Base-by-base conservation (phyloP, 192 early-diverging fungal genomes). In the Chytriomyces hyalinus region DNA sequence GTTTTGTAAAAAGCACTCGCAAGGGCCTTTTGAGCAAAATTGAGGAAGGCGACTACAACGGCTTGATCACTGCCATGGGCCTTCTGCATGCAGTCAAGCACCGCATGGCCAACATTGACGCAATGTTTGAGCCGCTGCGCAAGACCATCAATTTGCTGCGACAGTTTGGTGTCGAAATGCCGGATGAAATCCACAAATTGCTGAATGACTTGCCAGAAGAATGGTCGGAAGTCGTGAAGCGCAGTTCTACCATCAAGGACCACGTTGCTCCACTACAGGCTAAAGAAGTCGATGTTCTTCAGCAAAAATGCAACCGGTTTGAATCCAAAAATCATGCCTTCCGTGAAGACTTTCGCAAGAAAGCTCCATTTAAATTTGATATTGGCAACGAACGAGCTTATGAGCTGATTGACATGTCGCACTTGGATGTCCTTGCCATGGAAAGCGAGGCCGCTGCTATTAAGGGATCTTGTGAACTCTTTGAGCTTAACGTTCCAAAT, bases 301-400 rank as follows among this genome's bases (percentile, higher is more conserved):
- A 91, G 65, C 89, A 91, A 76, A 91, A 91, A 64, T 91, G 88
- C 81, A 91, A 91, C 85, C 78, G 82, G 62, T 91, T 91, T 77
- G 90, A 91, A 68, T 84, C 80, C 67, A 80, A 83, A 43, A 90
- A 90, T 70, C 89, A 91, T 77, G 78, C 90, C 36, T 91, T 90
- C 78, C 64, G 89, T 17, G 90, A 91, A 84, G 86, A 90, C 20
- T 91, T 90, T 80, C 70, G 88, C 10, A 87, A 88, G 73, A 90
- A 91, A 80, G 90, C 90, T n/a, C 90, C 90, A n/a, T 91, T 91
- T 81, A 89, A 85, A 70, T 91, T 90, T 67, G 87, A 89, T 24
- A 76, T 88, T 51, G 90, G 90, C 0, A 77, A 80, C 43, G 81
- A 71, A 2, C 53, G 70, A 11, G 87, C 89, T 0, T 91, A 91